Conservation (phyloP, 805 yeast species). For the Wickerhamiella lipophila region DNA sequence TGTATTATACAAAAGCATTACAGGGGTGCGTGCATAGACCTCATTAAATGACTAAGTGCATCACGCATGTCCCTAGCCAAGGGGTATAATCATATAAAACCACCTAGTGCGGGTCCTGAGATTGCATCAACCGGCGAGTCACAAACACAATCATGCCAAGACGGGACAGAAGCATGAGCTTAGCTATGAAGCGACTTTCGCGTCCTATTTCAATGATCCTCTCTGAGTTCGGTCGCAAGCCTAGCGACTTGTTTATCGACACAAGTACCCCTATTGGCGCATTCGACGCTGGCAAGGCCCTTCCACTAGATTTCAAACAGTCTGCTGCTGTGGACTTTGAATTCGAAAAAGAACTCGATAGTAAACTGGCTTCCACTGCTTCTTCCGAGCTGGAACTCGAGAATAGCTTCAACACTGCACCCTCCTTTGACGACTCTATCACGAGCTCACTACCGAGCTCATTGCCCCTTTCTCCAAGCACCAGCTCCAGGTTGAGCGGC, state of each 20-base stretch:
- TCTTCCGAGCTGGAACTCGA: neutral
- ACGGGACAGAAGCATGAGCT: constrained; percentile 3
- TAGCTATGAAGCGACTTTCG: constrained; percentile 7
- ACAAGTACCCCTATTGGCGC: neutral
- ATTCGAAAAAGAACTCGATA: constrained; percentile 2
- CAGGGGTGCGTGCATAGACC: constrained; percentile 6
- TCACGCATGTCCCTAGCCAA: neutral
- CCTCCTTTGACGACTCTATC: neutral
- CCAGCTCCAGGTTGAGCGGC: constrained; percentile 3
- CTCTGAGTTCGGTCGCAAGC: constrained; percentile 3
- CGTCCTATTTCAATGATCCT: constrained; percentile 9
- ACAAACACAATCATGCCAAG: neutral
- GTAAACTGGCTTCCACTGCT: neutral
- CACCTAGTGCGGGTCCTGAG: neutral
- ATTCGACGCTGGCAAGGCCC: constrained; percentile 2
- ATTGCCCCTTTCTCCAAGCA: neutral
- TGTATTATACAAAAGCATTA: neutral
- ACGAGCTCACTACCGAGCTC: neutral
- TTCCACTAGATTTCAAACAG: constrained; percentile 4
- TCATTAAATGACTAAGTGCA: constrained; percentile 7
- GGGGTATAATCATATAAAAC: constrained; percentile 1
- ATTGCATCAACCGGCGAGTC: neutral
- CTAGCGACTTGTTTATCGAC: neutral
- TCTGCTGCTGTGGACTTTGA: neutral
- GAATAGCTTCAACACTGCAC: neutral